Conservation (phyloP, 805 yeast genomes). For the Nakazawaea ishiwadae region DNA sequence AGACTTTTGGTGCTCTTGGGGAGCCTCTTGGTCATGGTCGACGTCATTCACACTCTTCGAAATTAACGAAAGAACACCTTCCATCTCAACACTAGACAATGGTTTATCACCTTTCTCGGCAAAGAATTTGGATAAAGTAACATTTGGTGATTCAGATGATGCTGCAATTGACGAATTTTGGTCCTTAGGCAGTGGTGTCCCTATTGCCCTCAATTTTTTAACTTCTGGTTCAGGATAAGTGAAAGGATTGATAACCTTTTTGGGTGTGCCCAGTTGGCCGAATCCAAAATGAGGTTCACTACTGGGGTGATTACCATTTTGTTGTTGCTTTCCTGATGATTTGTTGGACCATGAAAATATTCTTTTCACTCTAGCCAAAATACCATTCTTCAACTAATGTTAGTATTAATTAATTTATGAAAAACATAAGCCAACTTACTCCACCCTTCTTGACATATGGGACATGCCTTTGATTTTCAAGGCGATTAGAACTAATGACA, state of each 20-base stretch:
- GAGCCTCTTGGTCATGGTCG: neutral
- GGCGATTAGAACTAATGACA: neutral
- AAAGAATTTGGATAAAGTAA: constrained; percentile 10
- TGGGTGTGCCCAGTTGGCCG: neutral
- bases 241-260: constrained; percentile 7
- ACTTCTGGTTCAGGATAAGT: constrained; percentile 5
- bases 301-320: neutral
- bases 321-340: neutral
- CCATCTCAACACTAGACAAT: constrained; percentile 67
- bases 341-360: neutral
- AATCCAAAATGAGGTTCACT: constrained; percentile 7
- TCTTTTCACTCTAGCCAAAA: constrained; percentile 1
- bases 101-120: constrained; percentile 70
- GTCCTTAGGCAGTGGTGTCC: no score
- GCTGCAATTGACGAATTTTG: neutral
- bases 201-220: neutral
- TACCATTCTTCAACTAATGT: neutral
- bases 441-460: constrained; percentile 5
- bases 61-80: constrained; percentile 69
- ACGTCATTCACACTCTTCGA: constrained; percentile 31
- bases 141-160: constrained; percentile 8
- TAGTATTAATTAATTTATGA: neutral
- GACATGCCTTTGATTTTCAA: neutral
- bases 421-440: neutral
- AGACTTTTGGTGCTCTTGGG: no score